Evolutionary conservation across 2,329 filamentous ascomycete species (phyloP), one percentile per base, ranked within the genome.

Genomic region (Hypoxylon sp.): DNA sequence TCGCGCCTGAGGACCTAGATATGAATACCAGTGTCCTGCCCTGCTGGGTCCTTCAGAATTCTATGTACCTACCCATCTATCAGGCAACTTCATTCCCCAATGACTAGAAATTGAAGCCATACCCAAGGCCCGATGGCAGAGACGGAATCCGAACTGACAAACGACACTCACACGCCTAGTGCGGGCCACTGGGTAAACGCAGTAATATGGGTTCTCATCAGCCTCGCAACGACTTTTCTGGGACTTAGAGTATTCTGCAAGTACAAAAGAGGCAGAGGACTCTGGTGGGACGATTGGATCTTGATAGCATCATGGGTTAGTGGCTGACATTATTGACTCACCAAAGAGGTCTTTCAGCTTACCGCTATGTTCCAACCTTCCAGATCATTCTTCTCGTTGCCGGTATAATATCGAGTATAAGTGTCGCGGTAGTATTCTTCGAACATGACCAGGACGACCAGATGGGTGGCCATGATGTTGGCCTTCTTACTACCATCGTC

Each of bases 361-460:
- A 51, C 60, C 60, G 21, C n/a, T 23, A 32, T 38, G 3, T 14
- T 52, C 14, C 21, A 23, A 14, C 17, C 11, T 13, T 51, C 10
- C 43, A 73, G 63, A 23, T 75, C 14, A 50, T 72, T 38, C 67
- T 75, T n/a, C 50, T 74, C 17, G 55, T 56, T 6, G 66, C 69
- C 11, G 72, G 67, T 36, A 38, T 71, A 48, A 38, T 75, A 53
- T 28, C 23, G 19, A 66, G 23, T 23, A 34, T 66, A 2, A 43
- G 53, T 25, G 59, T 63, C 25, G 53, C 52, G n/a, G 28, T 28
- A 9, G 53, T 59, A 3, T 66, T 66, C 53, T 43, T 66, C n/a
- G 23, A 51, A 11, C 63, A 59, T 38, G 17, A 59, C 11, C 46
- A 59, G 13, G 63, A 62, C 14, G 36, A 34, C 13, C 30, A 23